These are phyloP conservation scores for Cladosporium oxysporum DNA, from an alignment of 2,329 filamentous ascomycete genomes.

Conservation along the genomic window DNA sequence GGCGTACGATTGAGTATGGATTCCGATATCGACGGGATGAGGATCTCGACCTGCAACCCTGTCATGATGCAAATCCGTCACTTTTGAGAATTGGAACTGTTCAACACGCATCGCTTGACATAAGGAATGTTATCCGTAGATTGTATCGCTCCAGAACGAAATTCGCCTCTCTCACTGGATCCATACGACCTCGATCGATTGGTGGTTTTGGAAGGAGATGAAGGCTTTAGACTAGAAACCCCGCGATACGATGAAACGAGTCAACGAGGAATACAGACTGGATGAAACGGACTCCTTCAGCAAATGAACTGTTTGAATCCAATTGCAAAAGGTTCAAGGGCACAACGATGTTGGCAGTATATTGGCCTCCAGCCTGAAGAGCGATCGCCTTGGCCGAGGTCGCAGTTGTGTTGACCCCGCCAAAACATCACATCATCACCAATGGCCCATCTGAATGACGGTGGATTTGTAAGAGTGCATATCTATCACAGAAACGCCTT, in stretches of 20 bases:
- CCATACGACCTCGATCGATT: too few relatives aligned
- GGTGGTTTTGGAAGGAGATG: too few relatives aligned
- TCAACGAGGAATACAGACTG: too few relatives aligned
- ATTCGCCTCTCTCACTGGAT: too few relatives aligned
- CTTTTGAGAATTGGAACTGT: background rate
- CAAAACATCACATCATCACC: conserved; percentile 11
- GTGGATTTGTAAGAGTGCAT: conserved; percentile 3
- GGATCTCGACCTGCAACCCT: background rate
- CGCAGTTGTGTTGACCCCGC: background rate
- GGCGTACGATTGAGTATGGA: background rate
- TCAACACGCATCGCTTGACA: background rate
- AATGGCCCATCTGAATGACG: background rate
- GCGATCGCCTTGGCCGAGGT: conserved; percentile 4
- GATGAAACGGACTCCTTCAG: background rate
- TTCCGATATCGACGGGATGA: conserved; percentile 6
- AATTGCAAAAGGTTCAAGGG: background rate
- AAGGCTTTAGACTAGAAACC: too few relatives aligned
- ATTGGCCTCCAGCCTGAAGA: background rate
- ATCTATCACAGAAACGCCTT: background rate
- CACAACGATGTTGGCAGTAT: background rate
- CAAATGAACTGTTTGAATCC: background rate
- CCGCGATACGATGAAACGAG: too few relatives aligned
- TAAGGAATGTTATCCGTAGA: too few relatives aligned
- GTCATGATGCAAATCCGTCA: background rate
- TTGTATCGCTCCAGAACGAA: too few relatives aligned